Evolutionary conservation across 768 basidiomycete genomes (phyloP).

Genomic region (Tulasnella sp.): DNA sequence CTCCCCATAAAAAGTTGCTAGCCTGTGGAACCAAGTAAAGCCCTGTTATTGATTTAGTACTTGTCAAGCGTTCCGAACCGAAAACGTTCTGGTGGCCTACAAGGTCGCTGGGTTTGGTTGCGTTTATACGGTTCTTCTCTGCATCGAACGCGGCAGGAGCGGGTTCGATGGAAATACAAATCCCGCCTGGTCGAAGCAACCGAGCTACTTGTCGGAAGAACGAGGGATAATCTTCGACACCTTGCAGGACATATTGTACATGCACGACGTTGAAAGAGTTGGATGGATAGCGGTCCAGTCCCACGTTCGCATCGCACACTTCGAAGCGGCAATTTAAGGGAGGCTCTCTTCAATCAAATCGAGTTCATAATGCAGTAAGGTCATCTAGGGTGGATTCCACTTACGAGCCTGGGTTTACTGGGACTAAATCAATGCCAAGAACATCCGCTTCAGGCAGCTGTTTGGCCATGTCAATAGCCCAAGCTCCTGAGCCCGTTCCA

Average conservation of each 20-base stretch:
- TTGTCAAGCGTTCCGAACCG: not conserved
- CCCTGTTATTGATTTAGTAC: not conserved
- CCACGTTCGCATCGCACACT: not conserved
- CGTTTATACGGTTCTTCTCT: not conserved
- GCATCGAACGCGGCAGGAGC: not conserved
- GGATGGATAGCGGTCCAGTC: not conserved
- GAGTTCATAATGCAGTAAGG: no score
- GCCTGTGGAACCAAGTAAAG: not conserved
- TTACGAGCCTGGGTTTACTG: slow-evolving; percentile 1
- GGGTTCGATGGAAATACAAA: not conserved
- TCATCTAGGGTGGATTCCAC: not conserved
- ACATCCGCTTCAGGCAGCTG: not conserved
- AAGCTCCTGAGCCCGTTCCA: not conserved
- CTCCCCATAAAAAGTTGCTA: not conserved
- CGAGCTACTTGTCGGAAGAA: not conserved
- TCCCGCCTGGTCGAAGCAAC: not conserved
- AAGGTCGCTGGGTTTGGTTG: not conserved
- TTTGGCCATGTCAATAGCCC: slow-evolving; percentile 5
- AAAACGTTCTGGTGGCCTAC: not conserved
- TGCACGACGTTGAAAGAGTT: not conserved
- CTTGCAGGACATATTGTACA: not conserved
- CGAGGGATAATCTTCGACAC: not conserved
- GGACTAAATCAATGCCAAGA: not conserved
- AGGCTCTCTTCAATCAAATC: not conserved
- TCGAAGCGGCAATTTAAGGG: slow-evolving; percentile 1